phyloP scores from a whole-genome alignment of 306 rosid species.

The Adenanthera pavonina region DNA sequence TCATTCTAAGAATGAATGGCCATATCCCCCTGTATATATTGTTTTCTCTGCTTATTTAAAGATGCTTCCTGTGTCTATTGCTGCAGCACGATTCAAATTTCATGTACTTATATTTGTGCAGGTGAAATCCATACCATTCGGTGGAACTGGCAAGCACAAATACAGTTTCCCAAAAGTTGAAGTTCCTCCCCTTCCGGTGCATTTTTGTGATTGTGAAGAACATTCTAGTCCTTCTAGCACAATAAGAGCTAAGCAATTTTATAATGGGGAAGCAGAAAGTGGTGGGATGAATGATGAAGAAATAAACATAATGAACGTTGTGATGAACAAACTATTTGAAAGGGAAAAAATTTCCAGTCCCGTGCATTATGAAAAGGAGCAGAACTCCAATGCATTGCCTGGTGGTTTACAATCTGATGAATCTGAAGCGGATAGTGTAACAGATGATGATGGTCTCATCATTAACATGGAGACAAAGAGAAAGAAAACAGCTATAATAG shows the following conservation, averaged over 20 bases:
- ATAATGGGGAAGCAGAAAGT: conserved; percentile 40
- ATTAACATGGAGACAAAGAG: conserved; percentile 59
- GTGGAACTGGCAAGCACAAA: conserved; percentile 93
- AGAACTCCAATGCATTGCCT: conserved; percentile 36
- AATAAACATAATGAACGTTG: conserved; percentile 71
- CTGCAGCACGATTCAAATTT: conserved; percentile 19
- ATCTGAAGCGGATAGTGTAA: conserved; percentile 50
- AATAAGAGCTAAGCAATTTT: conserved; percentile 36
- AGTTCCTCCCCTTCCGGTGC: conserved; percentile 69
- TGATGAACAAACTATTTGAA: conserved; percentile 70
- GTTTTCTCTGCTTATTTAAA: no score
- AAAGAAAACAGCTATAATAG: conserved; percentile 38
- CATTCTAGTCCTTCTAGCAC: conserved; percentile 55
- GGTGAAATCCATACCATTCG: conserved; percentile 84
- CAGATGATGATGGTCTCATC: conserved; percentile 75
- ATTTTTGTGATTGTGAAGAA: conserved; percentile 95
- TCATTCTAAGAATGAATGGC: background rate
- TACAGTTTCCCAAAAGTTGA: conserved; percentile 86
- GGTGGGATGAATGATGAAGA: conserved; percentile 71
- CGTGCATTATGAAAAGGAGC: conserved; percentile 34
- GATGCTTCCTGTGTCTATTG: conserved; percentile 4
- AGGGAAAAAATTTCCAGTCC: conserved; percentile 45
- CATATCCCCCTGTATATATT: background rate
- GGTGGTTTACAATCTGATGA: conserved; percentile 42
- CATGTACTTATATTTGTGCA: conserved; percentile 35